Evolutionary conservation across 345 rosid species (phyloP), one percentile per base, ranked within the genome.

Genomic region (Kernera saxatilis): DNA sequence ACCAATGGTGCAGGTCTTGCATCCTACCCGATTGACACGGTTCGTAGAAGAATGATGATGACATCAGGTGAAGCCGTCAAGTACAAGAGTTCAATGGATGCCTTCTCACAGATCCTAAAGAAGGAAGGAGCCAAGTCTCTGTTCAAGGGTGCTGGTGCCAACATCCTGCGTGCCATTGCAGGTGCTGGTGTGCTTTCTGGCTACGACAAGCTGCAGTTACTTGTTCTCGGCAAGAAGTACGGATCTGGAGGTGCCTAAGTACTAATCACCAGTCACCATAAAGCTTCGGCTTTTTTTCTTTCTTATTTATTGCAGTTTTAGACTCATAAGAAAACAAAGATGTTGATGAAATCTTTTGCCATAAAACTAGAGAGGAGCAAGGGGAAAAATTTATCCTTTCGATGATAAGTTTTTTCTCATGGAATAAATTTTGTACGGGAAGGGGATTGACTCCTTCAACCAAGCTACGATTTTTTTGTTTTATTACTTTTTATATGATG

Each of bases 21-120:
- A 10, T 86, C 96, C 2, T 90, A 90, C 81, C 96, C 97, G 3
- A 83, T 91, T 68, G 97, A 91, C 74, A 91, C 97, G 0, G 92
- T 91, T 10, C 92, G 97, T 5, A 88, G 97, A 88, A 88, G 97
- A 81, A 91, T 91, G 97, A 91, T 91, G 97, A 91, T 91, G 97
- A 91, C 97, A 15, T 91, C 95, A 0, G 97, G 97, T 41, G 95
- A 91, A 69, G 97, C 97, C 4, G 95, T 91, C 60, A 91, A 91
- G 76, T 91, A 91, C 88, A 91, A 84, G 84, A 85, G 91, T 59
- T 91, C 97, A 0, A 14, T 82, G 22, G 95, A 84, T 51, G 95
- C 95, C 0, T 88, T 91, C 73, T 6, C 70, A 21, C 95, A 91
- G 78, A 91, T 91, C 79, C 35, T 91, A 52, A 91, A 87, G 87